phyloP scores from a whole-genome alignment of 2,329 filamentous ascomycete species.

The Talaromyces islandicus region DNA sequence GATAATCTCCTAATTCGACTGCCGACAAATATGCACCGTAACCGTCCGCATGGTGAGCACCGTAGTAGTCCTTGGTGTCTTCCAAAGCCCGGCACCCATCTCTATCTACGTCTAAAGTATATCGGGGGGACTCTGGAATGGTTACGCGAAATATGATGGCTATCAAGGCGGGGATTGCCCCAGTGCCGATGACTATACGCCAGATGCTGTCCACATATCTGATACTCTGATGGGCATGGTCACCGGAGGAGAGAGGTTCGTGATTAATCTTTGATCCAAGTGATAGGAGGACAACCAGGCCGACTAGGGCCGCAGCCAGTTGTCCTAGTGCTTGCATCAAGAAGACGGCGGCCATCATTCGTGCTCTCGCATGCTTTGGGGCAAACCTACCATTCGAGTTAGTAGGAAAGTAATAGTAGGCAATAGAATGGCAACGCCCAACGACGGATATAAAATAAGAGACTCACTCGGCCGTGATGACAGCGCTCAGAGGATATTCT shows the following conservation, averaged over 20 bases:
- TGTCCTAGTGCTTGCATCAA: conserved; percentile 84
- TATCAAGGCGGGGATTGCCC: conserved; percentile 71
- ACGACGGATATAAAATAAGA: background rate
- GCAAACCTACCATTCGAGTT: conserved; percentile 53
- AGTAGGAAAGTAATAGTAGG: background rate
- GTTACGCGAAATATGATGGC: conserved; percentile 82
- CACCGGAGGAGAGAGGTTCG: background rate
- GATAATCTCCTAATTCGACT: background rate
- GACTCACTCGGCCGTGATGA: conserved; percentile 70
- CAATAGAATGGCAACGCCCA: background rate
- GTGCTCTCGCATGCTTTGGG: conserved; percentile 76
- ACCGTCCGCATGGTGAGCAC: background rate
- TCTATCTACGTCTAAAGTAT: conserved; percentile 74
- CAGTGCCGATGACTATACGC: conserved; percentile 74
- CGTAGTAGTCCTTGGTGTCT: background rate
- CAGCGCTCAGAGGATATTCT: conserved; percentile 74
- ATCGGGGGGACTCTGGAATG: conserved; percentile 81
- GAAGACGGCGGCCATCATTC: conserved; percentile 83
- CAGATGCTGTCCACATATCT: conserved; percentile 73
- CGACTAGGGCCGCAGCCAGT: conserved; percentile 67
- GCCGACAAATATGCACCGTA: background rate
- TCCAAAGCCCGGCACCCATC: conserved; percentile 67
- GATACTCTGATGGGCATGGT: background rate
- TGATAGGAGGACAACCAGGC: conserved; percentile 55
- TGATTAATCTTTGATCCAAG: background rate